A percentile compares a stretch with the other conserved stretches of the same genome.
These are phyloP conservation scores for Cyclocybe aegerita DNA, from an alignment of 768 basidiomycete species.

Conservation along the genomic window DNA sequence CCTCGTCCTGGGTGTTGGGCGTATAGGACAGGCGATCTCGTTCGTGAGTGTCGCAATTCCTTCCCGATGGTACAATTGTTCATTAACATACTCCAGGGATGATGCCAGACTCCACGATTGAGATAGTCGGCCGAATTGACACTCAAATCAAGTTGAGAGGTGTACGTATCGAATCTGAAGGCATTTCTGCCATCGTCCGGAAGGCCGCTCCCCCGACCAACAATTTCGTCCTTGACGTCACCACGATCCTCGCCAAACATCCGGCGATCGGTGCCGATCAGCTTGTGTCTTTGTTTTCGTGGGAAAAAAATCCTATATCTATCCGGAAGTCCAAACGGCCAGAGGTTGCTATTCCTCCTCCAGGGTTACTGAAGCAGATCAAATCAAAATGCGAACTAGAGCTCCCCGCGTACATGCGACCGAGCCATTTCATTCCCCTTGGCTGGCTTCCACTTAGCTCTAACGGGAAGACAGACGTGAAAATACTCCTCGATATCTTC, in stretches of 20 bases:
- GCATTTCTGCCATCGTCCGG: conserved; percentile 45
- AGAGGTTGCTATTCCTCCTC: conserved; percentile 18
- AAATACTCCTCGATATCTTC: conserved; percentile 31
- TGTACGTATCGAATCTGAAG: conserved; percentile 54
- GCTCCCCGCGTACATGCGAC: conserved; percentile 51
- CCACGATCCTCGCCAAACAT: conserved; percentile 43
- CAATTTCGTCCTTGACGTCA: conserved; percentile 31
- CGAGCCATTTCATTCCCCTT: conserved; percentile 48
- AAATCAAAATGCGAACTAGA: conserved; percentile 36
- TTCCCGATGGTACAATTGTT: background rate
- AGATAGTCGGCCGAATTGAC: conserved; percentile 51
- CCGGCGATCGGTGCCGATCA: conserved; percentile 42
- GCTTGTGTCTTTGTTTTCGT: conserved; percentile 45
- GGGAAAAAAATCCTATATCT: conserved; percentile 37
- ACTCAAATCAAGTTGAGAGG: conserved; percentile 52
- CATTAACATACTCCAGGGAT: conserved; percentile 30
- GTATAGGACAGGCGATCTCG: conserved; percentile 51
- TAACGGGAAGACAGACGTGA: conserved; percentile 36
- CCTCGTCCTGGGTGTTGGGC: conserved; percentile 38
- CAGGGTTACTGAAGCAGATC: conserved; percentile 28
- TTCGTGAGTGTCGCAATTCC: conserved; percentile 25
- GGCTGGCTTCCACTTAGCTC: conserved; percentile 46
- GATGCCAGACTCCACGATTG: conserved; percentile 47
- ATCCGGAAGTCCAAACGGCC: conserved; percentile 31
- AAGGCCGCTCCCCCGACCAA: conserved; percentile 24